phyloP scores from a whole-genome alignment of 331 rosid genomes.

The Malus hybrid region DNA sequence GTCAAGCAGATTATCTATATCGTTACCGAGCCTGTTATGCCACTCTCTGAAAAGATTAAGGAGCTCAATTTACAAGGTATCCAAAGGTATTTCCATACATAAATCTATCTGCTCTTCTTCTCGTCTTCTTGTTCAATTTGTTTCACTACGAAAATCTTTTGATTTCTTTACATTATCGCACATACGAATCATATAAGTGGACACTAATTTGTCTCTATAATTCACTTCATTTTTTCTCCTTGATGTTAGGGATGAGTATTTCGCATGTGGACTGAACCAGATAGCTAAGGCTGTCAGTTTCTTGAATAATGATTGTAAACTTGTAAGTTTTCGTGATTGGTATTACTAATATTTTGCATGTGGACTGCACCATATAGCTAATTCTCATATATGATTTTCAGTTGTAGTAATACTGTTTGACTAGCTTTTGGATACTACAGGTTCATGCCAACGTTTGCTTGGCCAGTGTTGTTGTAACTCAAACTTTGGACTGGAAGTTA shows the following conservation, averaged over 20 bases:
- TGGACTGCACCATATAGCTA: background rate
- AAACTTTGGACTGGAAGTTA: slow-evolving; percentile 96
- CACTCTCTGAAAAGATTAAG: slow-evolving; percentile 70
- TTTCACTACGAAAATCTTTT: background rate
- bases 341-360: background rate
- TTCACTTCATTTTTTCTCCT: slow-evolving; percentile 4
- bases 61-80: slow-evolving; percentile 84
- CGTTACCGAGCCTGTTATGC: slow-evolving; percentile 97
- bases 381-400: background rate
- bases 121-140: background rate
- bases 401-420: slow-evolving; percentile 7
- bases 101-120: background rate
- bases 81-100: slow-evolving; percentile 55
- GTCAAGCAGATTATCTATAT: slow-evolving; percentile 78
- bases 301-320: slow-evolving; percentile 94
- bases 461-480: slow-evolving; percentile 94
- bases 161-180: background rate
- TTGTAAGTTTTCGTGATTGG: slow-evolving; percentile 41
- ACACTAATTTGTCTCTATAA: background rate
- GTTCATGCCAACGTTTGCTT: slow-evolving; percentile 92
- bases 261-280: slow-evolving; percentile 93
- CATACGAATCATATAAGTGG: slow-evolving; percentile 1
- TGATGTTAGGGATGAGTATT: slow-evolving; percentile 82
- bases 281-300: slow-evolving; percentile 98
- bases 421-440: slow-evolving; percentile 27